Conservation (phyloP, 305 asterid species). For the Fraxinus albicans region DNA sequence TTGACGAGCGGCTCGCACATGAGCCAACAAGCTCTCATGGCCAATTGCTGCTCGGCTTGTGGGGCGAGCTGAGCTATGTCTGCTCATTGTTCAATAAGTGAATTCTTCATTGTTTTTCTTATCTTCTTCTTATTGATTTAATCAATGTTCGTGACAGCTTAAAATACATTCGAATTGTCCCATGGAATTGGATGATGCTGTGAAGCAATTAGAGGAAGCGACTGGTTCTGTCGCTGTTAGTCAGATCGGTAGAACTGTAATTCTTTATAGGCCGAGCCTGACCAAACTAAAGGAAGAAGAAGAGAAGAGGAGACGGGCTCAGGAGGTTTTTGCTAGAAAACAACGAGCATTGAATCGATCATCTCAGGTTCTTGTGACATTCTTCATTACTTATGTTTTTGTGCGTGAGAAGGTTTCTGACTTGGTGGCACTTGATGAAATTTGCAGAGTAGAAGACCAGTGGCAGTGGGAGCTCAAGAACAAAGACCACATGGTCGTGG, state of each 20-base stretch:
- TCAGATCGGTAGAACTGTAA: slow-evolving; percentile 87
- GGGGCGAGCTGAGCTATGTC: neutral
- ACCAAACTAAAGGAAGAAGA: slow-evolving; percentile 77
- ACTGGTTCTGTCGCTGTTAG: slow-evolving; percentile 76
- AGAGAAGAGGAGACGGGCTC: slow-evolving; percentile 68
- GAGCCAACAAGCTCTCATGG: neutral
- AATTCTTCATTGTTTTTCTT: neutral
- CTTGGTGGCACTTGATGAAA: slow-evolving; percentile 19
- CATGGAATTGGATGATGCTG: slow-evolving; percentile 72
- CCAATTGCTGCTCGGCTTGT: neutral
- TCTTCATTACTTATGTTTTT: neutral
- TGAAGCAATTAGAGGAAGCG: slow-evolving; percentile 59
- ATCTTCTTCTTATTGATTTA: neutral
- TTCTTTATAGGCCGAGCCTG: slow-evolving; percentile 83
- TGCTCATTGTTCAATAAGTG: neutral
- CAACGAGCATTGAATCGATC: slow-evolving; percentile 26
- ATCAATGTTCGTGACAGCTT: slow-evolving; percentile 42
- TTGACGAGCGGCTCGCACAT: neutral
- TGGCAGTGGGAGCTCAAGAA: slow-evolving; percentile 25
- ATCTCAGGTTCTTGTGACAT: slow-evolving; percentile 40
- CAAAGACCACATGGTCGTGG: slow-evolving; percentile 48
- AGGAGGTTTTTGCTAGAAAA: slow-evolving; percentile 34
- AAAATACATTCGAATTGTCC: slow-evolving; percentile 82
- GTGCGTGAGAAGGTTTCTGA: neutral
- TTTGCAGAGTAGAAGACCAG: slow-evolving; percentile 48